phyloP scores from a whole-genome alignment of 176 grass and related monocot species.

The Triticum aestivum region IWGSC_CS_RefSeq_v2.1 NC_057797.1:772358590-772359089 shows the following conservation, averaged over 20 bases:
- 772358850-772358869: neutral
- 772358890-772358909: neutral
- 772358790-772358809: neutral
- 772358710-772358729: neutral
- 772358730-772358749: neutral
- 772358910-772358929: neutral
- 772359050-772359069: slow-evolving; percentile 49
- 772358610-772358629: neutral
- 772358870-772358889: neutral
- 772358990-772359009: neutral
- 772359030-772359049: slow-evolving; percentile 24
- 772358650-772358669: neutral
- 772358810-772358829: neutral
- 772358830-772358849: neutral
- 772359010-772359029: neutral
- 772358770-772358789: neutral
- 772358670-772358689: no score
- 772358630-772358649: neutral
- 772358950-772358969: no score
- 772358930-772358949: neutral
- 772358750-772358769: neutral
- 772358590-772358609: neutral
- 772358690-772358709: neutral
- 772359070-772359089: slow-evolving; percentile 46
- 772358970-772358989: no score